Evolutionary conservation across 352 stramenopile species (phyloP).

Genomic region (Aphanomyces astaci): DNA sequence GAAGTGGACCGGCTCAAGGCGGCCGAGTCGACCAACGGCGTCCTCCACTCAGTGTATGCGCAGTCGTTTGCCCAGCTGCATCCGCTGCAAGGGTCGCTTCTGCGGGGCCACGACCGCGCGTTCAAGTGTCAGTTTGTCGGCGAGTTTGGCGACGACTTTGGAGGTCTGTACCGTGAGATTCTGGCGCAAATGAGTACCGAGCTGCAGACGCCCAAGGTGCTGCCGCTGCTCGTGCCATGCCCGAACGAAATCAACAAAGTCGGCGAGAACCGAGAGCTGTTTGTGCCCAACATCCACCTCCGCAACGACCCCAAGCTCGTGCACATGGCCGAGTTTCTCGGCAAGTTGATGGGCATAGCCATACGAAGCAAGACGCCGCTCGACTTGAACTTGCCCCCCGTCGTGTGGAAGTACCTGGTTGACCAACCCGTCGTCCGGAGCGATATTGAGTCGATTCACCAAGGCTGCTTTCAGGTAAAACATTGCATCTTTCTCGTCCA

Average conservation of each 20-base stretch:
- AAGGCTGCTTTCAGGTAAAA: constrained; percentile 61
- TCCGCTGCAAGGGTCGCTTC: constrained; percentile 66
- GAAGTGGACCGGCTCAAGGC: constrained; percentile 77
- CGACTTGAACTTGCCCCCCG: constrained; percentile 83
- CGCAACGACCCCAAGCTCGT: constrained; percentile 42
- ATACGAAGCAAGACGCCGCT: constrained; percentile 90
- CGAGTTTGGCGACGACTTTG: constrained; percentile 87
- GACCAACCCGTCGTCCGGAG: constrained; percentile 55
- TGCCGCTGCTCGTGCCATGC: constrained; percentile 81
- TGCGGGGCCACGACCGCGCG: constrained; percentile 74
- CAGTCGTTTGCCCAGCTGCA: constrained; percentile 85
- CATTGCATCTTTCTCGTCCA: too few species aligned
- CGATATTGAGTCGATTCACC: constrained; percentile 81
- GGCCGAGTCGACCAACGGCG: constrained; percentile 52
- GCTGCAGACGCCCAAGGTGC: constrained; percentile 63
- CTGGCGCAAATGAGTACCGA: constrained; percentile 83
- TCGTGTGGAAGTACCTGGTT: constrained; percentile 92
- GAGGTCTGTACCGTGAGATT: constrained; percentile 84
- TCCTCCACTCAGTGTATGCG: constrained; percentile 73
- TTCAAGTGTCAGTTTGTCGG: constrained; percentile 90
- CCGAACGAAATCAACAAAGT: constrained; percentile 80
- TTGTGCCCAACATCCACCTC: constrained; percentile 65
- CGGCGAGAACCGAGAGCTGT: constrained; percentile 85
- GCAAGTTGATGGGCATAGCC: constrained; percentile 90
- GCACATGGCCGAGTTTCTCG: constrained; percentile 90